Base-by-base conservation (phyloP, 2,329 filamentous ascomycete species). In the Colletotrichum sojae region DNA sequence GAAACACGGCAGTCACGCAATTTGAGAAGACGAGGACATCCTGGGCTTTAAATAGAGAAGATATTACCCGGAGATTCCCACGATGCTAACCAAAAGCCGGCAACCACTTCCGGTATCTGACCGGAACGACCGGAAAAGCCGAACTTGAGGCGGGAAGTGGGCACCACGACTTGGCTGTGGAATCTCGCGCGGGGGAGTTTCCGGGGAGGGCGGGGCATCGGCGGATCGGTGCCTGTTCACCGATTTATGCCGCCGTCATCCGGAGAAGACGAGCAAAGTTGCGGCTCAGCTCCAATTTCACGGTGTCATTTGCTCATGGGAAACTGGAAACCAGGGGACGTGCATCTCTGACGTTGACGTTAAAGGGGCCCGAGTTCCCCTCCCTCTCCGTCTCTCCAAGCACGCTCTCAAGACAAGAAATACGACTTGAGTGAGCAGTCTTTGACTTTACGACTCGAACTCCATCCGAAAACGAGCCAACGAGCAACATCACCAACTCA, bases 121-220 rank as follows among this genome's bases (percentile, higher is more conserved):
- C 16, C n/a, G 13, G 8, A 4, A n/a, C 5, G 13, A 16, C 31
- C 59, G 59, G 64, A 63, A 67, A 67, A 67, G 52, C 64, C 64
- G 59, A 57, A 5, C 25, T 16, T 15, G 43, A n/a, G 5, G 59
- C 64, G 53, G 59, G 15, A 27, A 46, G 31, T 39, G 64, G 58
- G 22, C 22, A 22, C 22, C 22, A 4, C 25, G 39, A 36, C 22
- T 20, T 40, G 36, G 45, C 13, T 15, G 18, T 4, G 40, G 58
- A 31, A 56, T 52, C n/a, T 55, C 31, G 36, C 36, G 64, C 52
- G 63, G 55, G 63, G 52, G 46, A 48, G 60, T 58, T 63, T 59
- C 59, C 59, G 64, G 64, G 59, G 31, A 36, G 31, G 8, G 31
- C 31, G 31, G 31, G 31, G 31, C 10, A 3, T 67, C 64, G 64